Evolutionary conservation across 176 grass and related monocot species (phyloP), one percentile per base, ranked within the genome.

Genomic region (Coix lacrymajobi): DNA sequence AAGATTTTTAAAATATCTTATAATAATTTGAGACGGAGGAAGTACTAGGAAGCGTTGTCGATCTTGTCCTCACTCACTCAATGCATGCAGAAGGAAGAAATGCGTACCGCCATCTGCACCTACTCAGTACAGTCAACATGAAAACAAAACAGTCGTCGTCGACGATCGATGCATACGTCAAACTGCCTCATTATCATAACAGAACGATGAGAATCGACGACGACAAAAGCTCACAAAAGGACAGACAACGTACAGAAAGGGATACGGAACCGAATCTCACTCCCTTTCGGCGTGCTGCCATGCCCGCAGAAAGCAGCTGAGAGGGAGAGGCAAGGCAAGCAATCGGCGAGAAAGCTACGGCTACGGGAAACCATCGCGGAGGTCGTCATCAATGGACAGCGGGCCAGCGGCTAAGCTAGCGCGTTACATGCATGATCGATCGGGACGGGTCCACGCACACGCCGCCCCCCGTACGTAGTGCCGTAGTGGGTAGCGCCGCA

Each of bases 301-400:
- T 73, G 67, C n/a, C n/a, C n/a, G n/a, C 84, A 43, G 14, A 79
- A 51, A 65, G 13, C 62, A 64, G 62, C 68, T 44, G 68, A 26
- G 11, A n/a, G n/a, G n/a, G 2, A 0, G 10, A 37, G 29, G 8
- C 11, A 14, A 60, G 62, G 13, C 30, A 33, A 36, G 66, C n/a
- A 38, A 75, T 76, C 71, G 34, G 20, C 24, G 13, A 58, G 79
- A 87, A 82, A 82, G 85, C 72, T 51, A 82, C 79, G 20, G 85
- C 72, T 51, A 82, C 79, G 20, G 8, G 52, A 77, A 82, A 82
- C 63, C 77, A 73, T 72, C 66, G 10, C 30, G 19, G 13, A 33
- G 39, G 25, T 33, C 3, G 14, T 22, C 5, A 31, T 37, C 64
- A 20, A 16, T 56, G 25, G 26, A 13, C 25, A 57, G 45, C 63